Percentiles rank a stretch among this genome's conserved stretches.
These are phyloP conservation scores for Elongisporangium undulatum DNA, from an alignment of 352 stramenopile species.

Conservation along the genomic window DNA sequence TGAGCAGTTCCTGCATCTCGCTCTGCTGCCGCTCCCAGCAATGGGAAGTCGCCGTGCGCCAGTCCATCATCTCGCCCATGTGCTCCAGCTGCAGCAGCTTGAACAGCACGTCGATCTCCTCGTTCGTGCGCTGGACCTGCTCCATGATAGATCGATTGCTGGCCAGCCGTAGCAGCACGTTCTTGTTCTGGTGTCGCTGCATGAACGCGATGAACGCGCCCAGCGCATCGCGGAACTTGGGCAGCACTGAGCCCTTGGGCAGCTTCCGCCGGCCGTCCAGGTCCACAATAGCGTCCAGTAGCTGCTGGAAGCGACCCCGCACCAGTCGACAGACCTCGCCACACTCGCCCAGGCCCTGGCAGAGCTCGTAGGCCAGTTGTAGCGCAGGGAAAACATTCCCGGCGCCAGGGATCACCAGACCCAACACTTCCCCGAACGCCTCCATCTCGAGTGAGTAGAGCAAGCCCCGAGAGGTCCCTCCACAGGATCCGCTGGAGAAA, in stretches of 20 bases:
- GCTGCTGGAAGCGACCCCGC: conserved; percentile 16
- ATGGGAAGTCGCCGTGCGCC: too few species aligned
- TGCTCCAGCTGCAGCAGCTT: conserved; percentile 15
- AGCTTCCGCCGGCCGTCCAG: conserved; percentile 28
- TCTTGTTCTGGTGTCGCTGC: conserved; percentile 15
- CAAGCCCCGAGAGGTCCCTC: too few species aligned
- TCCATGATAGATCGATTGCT: conserved; percentile 8
- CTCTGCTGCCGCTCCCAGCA: too few species aligned
- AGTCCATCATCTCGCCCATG: conserved; percentile 14
- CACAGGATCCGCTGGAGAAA: too few species aligned
- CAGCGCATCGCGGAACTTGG: conserved; percentile 29
- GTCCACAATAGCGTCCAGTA: conserved; percentile 29
- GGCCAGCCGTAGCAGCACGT: conserved; percentile 9
- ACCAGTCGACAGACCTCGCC: conserved; percentile 13
- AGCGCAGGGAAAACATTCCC: conserved; percentile 23
- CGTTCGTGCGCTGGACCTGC: conserved; percentile 13
- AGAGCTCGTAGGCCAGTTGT: conserved; percentile 17
- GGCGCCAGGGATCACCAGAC: conserved; percentile 29
- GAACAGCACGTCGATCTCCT: conserved; percentile 14
- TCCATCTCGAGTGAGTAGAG: too few species aligned
- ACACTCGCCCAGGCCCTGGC: conserved; percentile 20
- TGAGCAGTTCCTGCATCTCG: conserved; percentile 6
- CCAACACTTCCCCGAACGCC: conserved; percentile 1
- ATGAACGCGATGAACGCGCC: conserved; percentile 22
- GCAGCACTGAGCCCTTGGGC: conserved; percentile 25